These are phyloP conservation scores for Pleurotus giganteus DNA, from an alignment of 768 basidiomycete genomes.

Conservation along the genomic window DNA sequence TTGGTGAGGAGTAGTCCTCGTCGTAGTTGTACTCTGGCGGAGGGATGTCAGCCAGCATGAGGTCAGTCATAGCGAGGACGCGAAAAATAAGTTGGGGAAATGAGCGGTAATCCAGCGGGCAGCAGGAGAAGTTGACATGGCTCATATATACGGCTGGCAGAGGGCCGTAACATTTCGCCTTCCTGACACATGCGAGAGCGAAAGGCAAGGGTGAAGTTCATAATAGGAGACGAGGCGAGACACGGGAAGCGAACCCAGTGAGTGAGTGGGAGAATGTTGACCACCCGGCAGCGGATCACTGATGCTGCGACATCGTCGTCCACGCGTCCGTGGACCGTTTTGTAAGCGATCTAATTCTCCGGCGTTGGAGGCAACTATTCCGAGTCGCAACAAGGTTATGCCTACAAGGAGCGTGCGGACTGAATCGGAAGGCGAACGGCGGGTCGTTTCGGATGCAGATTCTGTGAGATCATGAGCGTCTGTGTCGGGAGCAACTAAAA, in stretches of 20 bases:
- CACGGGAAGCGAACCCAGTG: conserved; percentile 3
- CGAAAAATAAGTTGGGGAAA: neutral
- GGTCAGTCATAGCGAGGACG: conserved; percentile 4
- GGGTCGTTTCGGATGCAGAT: neutral
- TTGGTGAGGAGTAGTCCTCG: conserved; percentile 7
- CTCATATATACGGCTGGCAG: conserved; percentile 3
- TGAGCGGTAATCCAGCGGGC: neutral
- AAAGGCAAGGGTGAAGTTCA: conserved; percentile 1
- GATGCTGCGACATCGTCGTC: conserved; percentile 1
- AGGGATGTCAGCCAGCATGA: neutral
- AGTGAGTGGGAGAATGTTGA: neutral
- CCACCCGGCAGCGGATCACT: neutral
- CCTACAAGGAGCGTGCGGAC: too few species aligned
- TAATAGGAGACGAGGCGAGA: neutral
- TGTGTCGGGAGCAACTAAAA: too few species aligned
- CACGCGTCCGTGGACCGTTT: neutral
- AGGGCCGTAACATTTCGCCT: neutral
- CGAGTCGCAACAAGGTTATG: too few species aligned
- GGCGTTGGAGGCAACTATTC: too few species aligned
- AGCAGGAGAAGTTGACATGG: neutral
- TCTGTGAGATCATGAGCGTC: neutral
- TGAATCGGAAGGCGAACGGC: neutral
- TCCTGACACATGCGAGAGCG: conserved; percentile 5
- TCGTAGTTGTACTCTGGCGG: conserved; percentile 10
- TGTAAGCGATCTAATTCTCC: neutral